Evolutionary conservation across 75 land plant genomes (phyloP).

Genomic region (Azolla pinnata): DNA sequence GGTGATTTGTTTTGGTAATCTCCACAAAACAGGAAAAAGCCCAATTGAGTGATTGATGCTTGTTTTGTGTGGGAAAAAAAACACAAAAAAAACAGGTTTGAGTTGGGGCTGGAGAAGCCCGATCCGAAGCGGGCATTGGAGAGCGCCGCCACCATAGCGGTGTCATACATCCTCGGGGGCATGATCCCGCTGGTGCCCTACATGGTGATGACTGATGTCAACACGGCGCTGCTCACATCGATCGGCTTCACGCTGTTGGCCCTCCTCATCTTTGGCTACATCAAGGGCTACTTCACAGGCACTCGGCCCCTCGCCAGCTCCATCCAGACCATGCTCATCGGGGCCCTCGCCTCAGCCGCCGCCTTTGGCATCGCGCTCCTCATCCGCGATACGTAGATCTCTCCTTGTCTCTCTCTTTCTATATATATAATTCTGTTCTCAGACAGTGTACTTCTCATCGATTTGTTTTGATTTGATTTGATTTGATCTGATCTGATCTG

Average conservation of each 20-base stretch:
- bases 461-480: no score
- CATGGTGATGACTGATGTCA: conserved; percentile 48
- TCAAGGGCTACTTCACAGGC: conserved; percentile 52
- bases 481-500: no score
- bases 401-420: no score
- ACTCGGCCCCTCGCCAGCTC: conserved; percentile 43
- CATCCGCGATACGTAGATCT: no score
- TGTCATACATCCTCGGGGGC: conserved; percentile 74
- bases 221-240: conserved; percentile 52
- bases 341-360: conserved; percentile 62
- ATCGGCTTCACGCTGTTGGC: conserved; percentile 58
- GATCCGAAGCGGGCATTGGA: conserved; percentile 71
- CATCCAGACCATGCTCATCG: conserved; percentile 47
- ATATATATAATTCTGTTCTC: no score
- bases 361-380: conserved; percentile 48
- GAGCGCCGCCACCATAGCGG: conserved; percentile 78
- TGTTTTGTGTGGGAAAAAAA: background rate
- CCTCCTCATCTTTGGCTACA: conserved; percentile 72
- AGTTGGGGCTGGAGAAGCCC: conserved; percentile 92
- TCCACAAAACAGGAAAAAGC: background rate
- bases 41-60: background rate
- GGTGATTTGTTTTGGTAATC: background rate
- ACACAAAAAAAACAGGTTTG: conserved; percentile 86
- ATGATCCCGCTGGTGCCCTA: conserved; percentile 75
- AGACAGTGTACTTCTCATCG: no score